These are phyloP conservation scores for Cladosporium sp. DNA, from an alignment of 2,329 filamentous ascomycete species.

Conservation along the genomic window DNA sequence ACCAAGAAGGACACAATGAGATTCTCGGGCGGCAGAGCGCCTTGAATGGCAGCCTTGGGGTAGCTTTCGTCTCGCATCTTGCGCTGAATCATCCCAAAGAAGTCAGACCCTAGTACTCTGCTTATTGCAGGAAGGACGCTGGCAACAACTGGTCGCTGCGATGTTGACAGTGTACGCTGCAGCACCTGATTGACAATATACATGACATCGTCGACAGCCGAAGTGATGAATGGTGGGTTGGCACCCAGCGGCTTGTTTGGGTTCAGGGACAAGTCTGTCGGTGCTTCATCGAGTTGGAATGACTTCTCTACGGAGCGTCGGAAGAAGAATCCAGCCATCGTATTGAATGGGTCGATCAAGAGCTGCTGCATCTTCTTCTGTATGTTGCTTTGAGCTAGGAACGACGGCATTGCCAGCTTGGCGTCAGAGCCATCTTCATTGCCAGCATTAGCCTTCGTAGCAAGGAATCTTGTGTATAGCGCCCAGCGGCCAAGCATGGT, in stretches of 20 bases:
- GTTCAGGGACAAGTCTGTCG: constrained; percentile 72
- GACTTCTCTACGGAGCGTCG: constrained; percentile 94
- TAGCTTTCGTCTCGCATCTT: constrained; percentile 98
- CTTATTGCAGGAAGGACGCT: constrained; percentile 75
- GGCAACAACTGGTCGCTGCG: constrained; percentile 71
- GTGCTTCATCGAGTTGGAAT: constrained; percentile 91
- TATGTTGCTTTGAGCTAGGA: constrained; percentile 75
- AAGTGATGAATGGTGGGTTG: constrained; percentile 86
- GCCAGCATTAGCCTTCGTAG: constrained; percentile 64
- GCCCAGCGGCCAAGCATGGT: constrained; percentile 94
- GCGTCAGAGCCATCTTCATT: constrained; percentile 19
- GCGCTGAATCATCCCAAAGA: constrained; percentile 93
- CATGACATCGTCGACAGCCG: constrained; percentile 97
- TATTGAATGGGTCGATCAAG: constrained; percentile 76
- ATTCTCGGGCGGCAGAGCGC: constrained; percentile 79
- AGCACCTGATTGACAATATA: constrained; percentile 95
- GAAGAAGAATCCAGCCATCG: constrained; percentile 95
- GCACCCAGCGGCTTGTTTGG: constrained; percentile 66
- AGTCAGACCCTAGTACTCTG: constrained; percentile 79
- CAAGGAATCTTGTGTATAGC: constrained; percentile 83
- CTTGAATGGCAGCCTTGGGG: constrained; percentile 72
- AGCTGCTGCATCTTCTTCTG: constrained; percentile 71
- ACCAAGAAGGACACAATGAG: constrained; percentile 86
- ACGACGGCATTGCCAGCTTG: constrained; percentile 62
- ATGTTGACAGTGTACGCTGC: constrained; percentile 79